A percentile compares a stretch with the other conserved stretches of the same genome.
phyloP scores from a whole-genome alignment of 495 filamentous ascomycete genomes.

The Podospora pseudocomata region DNA sequence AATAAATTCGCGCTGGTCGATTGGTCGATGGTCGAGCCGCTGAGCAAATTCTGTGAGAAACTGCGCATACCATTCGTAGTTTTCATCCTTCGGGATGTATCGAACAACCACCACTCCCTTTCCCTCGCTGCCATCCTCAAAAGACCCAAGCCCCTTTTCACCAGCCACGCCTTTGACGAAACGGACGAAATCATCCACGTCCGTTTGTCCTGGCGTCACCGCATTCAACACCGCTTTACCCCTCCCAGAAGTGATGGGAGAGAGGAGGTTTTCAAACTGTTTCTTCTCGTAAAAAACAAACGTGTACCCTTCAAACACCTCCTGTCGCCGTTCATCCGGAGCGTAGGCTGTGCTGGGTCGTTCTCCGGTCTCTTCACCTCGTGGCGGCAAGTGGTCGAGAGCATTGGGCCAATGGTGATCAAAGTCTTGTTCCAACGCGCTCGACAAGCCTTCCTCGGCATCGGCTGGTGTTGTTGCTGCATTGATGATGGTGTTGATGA shows the following conservation, averaged over 20 bases:
- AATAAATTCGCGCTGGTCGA: conserved; percentile 89
- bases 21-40: conserved; percentile 70
- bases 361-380: conserved; percentile 67
- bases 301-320: conserved; percentile 80
- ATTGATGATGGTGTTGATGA: conserved; percentile 61
- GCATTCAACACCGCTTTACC: conserved; percentile 74
- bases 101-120: conserved; percentile 78
- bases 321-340: conserved; percentile 60
- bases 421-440: conserved; percentile 78
- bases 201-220: conserved; percentile 61
- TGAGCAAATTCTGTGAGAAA: conserved; percentile 64
- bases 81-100: conserved; percentile 59
- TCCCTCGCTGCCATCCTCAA: conserved; percentile 57
- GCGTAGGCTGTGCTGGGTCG: conserved; percentile 61
- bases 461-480: conserved; percentile 58
- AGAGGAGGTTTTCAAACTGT: conserved; percentile 76
- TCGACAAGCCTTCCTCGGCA: conserved; percentile 53
- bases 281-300: conserved; percentile 78
- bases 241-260: conserved; percentile 69
- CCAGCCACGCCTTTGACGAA: conserved; percentile 74
- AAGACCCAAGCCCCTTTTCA: conserved; percentile 61
- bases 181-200: conserved; percentile 68
- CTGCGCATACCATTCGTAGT: conserved; percentile 65
- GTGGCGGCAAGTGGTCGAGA: conserved; percentile 64
- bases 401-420: conserved; percentile 76